Conservation (phyloP, 768 basidiomycete species). For the Stropharia rugosoannulata region DNA sequence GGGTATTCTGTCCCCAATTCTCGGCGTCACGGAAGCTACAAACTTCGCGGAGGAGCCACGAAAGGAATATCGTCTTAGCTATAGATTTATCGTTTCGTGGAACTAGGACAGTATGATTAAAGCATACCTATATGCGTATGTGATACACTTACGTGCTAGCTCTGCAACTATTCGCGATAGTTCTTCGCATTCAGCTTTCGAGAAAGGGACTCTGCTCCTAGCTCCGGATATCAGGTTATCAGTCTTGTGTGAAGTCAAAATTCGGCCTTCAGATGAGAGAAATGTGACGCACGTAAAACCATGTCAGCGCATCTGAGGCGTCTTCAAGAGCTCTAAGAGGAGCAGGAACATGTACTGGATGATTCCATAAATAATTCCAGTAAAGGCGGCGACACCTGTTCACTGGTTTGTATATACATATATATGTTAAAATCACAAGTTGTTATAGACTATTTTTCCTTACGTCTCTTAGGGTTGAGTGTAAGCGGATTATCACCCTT, state of each 20-base stretch:
- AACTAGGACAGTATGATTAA: slow-evolving; percentile 17
- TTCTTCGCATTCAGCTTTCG: slow-evolving; percentile 53
- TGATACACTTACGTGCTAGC: slow-evolving; percentile 25
- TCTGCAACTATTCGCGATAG: slow-evolving; percentile 38
- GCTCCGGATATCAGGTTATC: slow-evolving; percentile 49
- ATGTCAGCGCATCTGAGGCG: slow-evolving; percentile 48
- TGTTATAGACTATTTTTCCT: neutral
- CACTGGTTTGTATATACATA: slow-evolving; percentile 23
- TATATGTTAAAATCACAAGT: neutral
- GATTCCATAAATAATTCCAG: slow-evolving; percentile 51
- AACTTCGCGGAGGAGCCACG: slow-evolving; percentile 52
- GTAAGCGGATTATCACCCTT: slow-evolving; percentile 22
- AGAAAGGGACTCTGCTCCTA: slow-evolving; percentile 48
- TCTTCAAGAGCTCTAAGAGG: slow-evolving; percentile 42
- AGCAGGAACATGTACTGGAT: slow-evolving; percentile 44
- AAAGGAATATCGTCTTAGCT: slow-evolving; percentile 43
- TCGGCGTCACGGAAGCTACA: slow-evolving; percentile 49
- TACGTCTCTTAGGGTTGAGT: slow-evolving; percentile 27
- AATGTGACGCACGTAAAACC: slow-evolving; percentile 39
- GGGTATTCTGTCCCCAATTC: slow-evolving; percentile 41
- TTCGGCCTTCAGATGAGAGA: neutral
- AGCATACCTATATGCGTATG: neutral
- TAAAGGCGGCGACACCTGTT: slow-evolving; percentile 47
- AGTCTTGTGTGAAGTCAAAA: slow-evolving; percentile 22
- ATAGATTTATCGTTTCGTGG: slow-evolving; percentile 32